Percentiles rank a stretch among this genome's conserved stretches.
phyloP scores from a whole-genome alignment of 306 rosid genomes.

The Dryas alaskensis region DNA sequence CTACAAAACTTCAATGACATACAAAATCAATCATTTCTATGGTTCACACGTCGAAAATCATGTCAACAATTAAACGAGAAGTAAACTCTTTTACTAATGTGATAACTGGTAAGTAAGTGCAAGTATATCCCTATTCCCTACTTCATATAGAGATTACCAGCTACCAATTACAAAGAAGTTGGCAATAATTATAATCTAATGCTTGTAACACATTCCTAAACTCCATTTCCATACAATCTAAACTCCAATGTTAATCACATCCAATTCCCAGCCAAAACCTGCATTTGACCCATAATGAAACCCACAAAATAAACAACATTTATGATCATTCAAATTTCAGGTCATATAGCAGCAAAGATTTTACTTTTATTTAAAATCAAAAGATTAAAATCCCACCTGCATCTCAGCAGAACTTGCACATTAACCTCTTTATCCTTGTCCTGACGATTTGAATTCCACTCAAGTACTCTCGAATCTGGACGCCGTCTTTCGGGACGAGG shows the following conservation, averaged over 20 bases:
- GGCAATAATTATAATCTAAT: neutral
- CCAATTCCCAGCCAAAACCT: neutral
- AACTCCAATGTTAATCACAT: neutral
- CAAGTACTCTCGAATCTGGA: constrained; percentile 35
- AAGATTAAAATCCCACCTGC: constrained; percentile 57
- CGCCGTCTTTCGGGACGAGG: constrained; percentile 91
- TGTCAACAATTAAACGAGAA: neutral
- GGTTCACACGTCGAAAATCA: neutral
- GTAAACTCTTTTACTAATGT: neutral
- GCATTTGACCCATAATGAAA: neutral
- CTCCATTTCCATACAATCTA: neutral
- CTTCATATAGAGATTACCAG: neutral
- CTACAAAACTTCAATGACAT: neutral
- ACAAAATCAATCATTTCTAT: neutral
- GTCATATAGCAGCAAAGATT: neutral
- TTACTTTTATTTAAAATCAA: too few relatives aligned
- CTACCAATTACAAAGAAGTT: neutral
- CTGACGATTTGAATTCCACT: constrained; percentile 49
- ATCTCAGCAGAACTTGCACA: constrained; percentile 82
- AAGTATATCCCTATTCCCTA: neutral
- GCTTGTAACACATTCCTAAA: neutral
- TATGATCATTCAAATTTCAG: neutral
- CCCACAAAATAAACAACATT: neutral
- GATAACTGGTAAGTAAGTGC: too few relatives aligned
- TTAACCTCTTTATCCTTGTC: constrained; percentile 72